phyloP scores from a whole-genome alignment of 2,329 filamentous ascomycete genomes.

The Sphaerulina vaccinii region DNA sequence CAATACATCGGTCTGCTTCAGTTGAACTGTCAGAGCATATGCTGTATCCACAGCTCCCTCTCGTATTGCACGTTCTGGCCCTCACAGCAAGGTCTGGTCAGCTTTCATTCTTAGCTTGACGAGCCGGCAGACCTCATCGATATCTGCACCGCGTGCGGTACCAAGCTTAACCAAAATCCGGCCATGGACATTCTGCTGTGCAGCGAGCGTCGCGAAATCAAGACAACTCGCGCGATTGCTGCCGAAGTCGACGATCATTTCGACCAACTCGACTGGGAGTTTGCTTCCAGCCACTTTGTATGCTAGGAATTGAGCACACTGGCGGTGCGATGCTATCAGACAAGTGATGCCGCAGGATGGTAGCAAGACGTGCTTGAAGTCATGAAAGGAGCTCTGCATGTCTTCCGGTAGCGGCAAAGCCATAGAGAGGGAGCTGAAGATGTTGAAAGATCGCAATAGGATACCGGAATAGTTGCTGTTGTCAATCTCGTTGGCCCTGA shows the following conservation, averaged over 20 bases:
- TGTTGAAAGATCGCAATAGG: not conserved
- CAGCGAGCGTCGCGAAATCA: too few relatives aligned
- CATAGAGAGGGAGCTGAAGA: not conserved
- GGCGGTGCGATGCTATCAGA: not conserved
- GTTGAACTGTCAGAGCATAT: too few relatives aligned
- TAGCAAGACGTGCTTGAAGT: not conserved
- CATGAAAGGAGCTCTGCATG: not conserved
- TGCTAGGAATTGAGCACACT: not conserved
- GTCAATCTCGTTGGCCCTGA: not conserved
- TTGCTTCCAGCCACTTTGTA: not conserved
- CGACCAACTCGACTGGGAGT: constrained; percentile 5
- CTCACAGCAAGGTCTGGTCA: too few relatives aligned
- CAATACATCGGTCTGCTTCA: too few relatives aligned
- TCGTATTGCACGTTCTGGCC: too few relatives aligned
- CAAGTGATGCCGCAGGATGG: not conserved
- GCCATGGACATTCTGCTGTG: too few relatives aligned
- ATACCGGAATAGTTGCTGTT: not conserved
- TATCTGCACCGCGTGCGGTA: too few relatives aligned
- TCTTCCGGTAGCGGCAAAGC: not conserved
- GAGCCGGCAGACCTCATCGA: too few relatives aligned
- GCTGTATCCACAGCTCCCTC: too few relatives aligned
- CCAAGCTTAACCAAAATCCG: too few relatives aligned
- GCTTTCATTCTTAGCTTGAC: too few relatives aligned
- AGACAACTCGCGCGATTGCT: too few relatives aligned
- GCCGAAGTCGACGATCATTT: constrained; percentile 6